Evolutionary conservation across 495 filamentous ascomycete species (phyloP).

Genomic region (Pyrenopolyporus hunteri): DNA sequence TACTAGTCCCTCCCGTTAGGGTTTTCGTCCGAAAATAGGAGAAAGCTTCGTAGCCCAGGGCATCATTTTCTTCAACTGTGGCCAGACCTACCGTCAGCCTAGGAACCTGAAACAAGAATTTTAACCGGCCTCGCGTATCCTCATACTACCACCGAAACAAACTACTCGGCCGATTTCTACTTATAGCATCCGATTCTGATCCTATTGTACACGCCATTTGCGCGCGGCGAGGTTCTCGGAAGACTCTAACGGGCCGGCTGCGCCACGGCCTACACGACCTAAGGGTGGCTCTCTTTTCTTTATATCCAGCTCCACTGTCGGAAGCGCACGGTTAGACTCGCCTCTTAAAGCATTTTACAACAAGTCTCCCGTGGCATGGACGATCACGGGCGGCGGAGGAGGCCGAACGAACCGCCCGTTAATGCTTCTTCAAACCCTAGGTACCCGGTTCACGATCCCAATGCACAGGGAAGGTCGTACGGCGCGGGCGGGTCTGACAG

Average conservation of each 20-base stretch:
- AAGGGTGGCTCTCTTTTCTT: constrained; percentile 67
- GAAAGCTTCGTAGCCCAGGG: constrained; percentile 22
- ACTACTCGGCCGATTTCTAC: neutral
- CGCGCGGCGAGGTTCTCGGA: constrained; percentile 25
- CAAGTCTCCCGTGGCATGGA: constrained; percentile 68
- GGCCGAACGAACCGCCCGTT: constrained; percentile 70
- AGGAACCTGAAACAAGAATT: constrained; percentile 21
- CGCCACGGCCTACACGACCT: constrained; percentile 42
- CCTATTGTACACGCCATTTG: constrained; percentile 14
- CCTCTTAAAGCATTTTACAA: constrained; percentile 52
- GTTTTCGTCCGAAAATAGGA: constrained; percentile 26
- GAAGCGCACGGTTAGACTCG: constrained; percentile 58
- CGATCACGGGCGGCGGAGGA: constrained; percentile 68
- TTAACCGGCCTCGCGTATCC: constrained; percentile 19
- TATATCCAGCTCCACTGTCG: constrained; percentile 63
- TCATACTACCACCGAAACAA: constrained; percentile 12
- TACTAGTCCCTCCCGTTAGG: constrained; percentile 25
- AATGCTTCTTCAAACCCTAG: constrained; percentile 51
- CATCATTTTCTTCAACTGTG: constrained; percentile 21
- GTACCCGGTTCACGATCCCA: constrained; percentile 51
- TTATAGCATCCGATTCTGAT: constrained; percentile 16
- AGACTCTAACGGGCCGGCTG: constrained; percentile 35
- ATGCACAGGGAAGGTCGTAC: constrained; percentile 51
- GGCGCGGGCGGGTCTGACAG: constrained; percentile 52
- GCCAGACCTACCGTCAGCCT: constrained; percentile 3